Evolutionary conservation across 2,329 filamentous ascomycete genomes (phyloP).

Genomic region (Neonectria magnoliae): DNA sequence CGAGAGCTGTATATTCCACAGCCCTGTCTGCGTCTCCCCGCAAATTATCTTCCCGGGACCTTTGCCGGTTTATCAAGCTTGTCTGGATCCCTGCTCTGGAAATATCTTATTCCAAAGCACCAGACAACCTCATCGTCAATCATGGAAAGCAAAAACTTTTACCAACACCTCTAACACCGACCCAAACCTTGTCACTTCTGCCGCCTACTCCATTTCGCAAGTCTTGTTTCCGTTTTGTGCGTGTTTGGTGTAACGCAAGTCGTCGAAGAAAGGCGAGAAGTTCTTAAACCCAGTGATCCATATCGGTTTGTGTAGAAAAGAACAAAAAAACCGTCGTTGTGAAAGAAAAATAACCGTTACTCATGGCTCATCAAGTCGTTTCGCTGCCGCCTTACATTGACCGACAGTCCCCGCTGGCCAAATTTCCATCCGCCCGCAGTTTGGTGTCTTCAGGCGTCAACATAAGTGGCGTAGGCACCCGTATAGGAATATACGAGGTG

Average conservation of each 20-base stretch:
- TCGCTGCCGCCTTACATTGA: slow-evolving; percentile 36
- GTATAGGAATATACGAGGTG: slow-evolving; percentile 48
- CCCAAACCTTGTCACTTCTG: slow-evolving; percentile 18
- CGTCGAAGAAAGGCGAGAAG: slow-evolving; percentile 4
- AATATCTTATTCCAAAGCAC: slow-evolving; percentile 38
- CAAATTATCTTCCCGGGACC: slow-evolving; percentile 36
- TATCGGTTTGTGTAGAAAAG: background rate
- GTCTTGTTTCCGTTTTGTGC: slow-evolving; percentile 23
- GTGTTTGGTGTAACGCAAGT: slow-evolving; percentile 13
- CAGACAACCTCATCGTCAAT: slow-evolving; percentile 31
- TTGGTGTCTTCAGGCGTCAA: slow-evolving; percentile 34
- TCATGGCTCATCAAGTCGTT: slow-evolving; percentile 44
- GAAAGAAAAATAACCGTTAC: slow-evolving; percentile 35
- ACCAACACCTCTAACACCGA: slow-evolving; percentile 23
- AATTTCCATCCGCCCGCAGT: slow-evolving; percentile 38
- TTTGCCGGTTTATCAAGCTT: slow-evolving; percentile 25
- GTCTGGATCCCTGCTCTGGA: slow-evolving; percentile 31
- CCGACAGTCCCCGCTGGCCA: slow-evolving; percentile 33
- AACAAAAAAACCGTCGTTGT: slow-evolving; percentile 2
- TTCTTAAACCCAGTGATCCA: background rate
- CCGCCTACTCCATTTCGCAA: slow-evolving; percentile 20
- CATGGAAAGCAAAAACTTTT: slow-evolving; percentile 40
- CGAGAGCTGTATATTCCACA: slow-evolving; percentile 28
- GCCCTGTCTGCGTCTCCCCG: slow-evolving; percentile 32
- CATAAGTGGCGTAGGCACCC: slow-evolving; percentile 40